Conservation (phyloP, 2,329 filamentous ascomycete species). For the Lasiodiplodia sp. region DNA sequence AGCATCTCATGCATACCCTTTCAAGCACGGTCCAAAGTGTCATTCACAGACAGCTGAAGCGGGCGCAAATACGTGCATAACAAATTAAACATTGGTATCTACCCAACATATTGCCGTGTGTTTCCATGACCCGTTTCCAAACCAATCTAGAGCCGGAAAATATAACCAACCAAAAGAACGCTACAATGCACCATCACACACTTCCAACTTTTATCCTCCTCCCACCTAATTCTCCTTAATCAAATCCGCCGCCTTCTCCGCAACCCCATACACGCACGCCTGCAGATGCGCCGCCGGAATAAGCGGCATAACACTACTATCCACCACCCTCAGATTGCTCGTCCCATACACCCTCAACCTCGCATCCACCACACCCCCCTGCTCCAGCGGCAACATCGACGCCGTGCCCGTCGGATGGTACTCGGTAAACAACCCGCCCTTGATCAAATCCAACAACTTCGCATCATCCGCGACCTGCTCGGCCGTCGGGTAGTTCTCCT, state of each 20-base stretch:
- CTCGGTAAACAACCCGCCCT: conserved; percentile 37
- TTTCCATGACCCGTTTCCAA: background rate
- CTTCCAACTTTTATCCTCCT: background rate
- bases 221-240: background rate
- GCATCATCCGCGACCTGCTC: conserved; percentile 38
- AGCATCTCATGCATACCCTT: background rate
- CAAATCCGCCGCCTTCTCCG: conserved; percentile 34
- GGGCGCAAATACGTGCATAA: background rate
- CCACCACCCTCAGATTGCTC: conserved; percentile 35
- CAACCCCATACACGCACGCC: conserved; percentile 37
- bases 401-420: conserved; percentile 42
- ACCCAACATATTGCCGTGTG: background rate
- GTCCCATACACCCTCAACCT: conserved; percentile 40
- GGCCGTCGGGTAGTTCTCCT: conserved; percentile 37
- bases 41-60: too few relatives aligned
- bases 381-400: conserved; percentile 38
- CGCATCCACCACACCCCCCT: conserved; percentile 40
- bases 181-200: background rate
- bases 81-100: conserved; percentile 1
- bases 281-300: conserved; percentile 32
- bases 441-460: conserved; percentile 35
- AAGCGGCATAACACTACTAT: conserved; percentile 34
- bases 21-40: too few relatives aligned
- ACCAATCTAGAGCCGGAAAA: background rate
- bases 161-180: background rate